phyloP scores from a whole-genome alignment of 2,329 filamentous ascomycete species.

The Penicillium paneum region DNA sequence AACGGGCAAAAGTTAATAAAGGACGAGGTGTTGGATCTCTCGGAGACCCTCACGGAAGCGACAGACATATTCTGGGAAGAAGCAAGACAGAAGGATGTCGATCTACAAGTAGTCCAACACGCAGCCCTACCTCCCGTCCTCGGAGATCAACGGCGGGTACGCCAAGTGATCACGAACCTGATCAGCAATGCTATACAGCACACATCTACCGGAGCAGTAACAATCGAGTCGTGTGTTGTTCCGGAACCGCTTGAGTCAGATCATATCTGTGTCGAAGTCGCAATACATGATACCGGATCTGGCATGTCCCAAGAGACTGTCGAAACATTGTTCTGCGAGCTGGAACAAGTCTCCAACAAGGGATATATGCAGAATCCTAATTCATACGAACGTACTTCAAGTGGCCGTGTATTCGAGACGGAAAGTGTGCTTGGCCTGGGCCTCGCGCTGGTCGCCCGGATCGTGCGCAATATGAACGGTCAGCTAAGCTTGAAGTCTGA shows the following conservation, averaged over 20 bases:
- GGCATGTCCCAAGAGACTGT: slow-evolving; percentile 59
- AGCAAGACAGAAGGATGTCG: slow-evolving; percentile 69
- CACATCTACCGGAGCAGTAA: slow-evolving; percentile 66
- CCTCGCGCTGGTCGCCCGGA: slow-evolving; percentile 75
- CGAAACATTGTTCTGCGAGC: slow-evolving; percentile 58
- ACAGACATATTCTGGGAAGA: slow-evolving; percentile 73
- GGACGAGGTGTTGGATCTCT: slow-evolving; percentile 73
- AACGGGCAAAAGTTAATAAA: slow-evolving; percentile 74
- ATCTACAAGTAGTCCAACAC: slow-evolving; percentile 65
- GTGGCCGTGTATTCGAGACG: slow-evolving; percentile 28
- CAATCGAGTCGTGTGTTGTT: slow-evolving; percentile 63
- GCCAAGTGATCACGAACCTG: slow-evolving; percentile 77
- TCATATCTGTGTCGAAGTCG: slow-evolving; percentile 66
- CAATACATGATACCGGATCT: slow-evolving; percentile 69
- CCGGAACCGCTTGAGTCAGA: slow-evolving; percentile 46
- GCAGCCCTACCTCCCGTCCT: slow-evolving; percentile 69
- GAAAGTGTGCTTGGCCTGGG: slow-evolving; percentile 68
- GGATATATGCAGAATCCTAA: slow-evolving; percentile 43
- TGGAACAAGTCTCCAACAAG: slow-evolving; percentile 62
- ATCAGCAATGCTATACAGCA: slow-evolving; percentile 85
- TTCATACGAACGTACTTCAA: slow-evolving; percentile 23
- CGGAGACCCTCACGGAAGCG: slow-evolving; percentile 67
- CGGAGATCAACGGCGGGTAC: slow-evolving; percentile 73
- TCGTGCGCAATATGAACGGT: slow-evolving; percentile 81
- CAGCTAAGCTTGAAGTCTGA: slow-evolving; percentile 81